These are phyloP conservation scores for Diutina neorugosa DNA, from an alignment of 1,139 yeast genomes.

Conservation along the genomic window DNA sequence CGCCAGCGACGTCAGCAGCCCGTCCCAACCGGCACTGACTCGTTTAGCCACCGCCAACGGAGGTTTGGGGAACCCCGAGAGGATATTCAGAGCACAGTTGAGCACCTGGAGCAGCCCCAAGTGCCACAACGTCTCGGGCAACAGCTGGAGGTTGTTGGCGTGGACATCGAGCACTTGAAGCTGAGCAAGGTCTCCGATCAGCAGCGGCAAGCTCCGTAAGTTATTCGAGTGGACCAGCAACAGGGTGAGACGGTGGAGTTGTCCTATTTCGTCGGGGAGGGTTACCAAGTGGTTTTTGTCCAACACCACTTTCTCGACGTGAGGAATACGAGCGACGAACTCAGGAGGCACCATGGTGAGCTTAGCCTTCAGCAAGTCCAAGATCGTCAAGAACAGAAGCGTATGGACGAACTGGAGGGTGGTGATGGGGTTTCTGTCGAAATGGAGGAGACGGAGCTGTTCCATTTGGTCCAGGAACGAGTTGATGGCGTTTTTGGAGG, in stretches of 20 bases:
- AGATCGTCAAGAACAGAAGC: slow-evolving; percentile 51
- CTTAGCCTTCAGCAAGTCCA: slow-evolving; percentile 75
- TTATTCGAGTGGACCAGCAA: slow-evolving; percentile 69
- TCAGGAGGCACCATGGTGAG: slow-evolving; percentile 60
- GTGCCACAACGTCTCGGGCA: slow-evolving; percentile 63
- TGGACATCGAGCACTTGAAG: slow-evolving; percentile 72
- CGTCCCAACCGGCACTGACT: slow-evolving; percentile 12
- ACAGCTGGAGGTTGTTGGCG: slow-evolving; percentile 63
- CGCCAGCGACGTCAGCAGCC: not conserved
- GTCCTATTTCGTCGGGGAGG: slow-evolving; percentile 60
- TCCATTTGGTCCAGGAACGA: slow-evolving; percentile 53
- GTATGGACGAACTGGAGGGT: slow-evolving; percentile 49
- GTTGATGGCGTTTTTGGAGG: slow-evolving; percentile 70
- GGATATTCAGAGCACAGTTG: slow-evolving; percentile 72
- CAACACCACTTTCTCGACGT: slow-evolving; percentile 61
- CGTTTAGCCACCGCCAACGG: slow-evolving; percentile 24
- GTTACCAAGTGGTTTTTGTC: slow-evolving; percentile 77
- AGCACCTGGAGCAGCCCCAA: slow-evolving; percentile 44
- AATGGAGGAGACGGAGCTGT: slow-evolving; percentile 38
- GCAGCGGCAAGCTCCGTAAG: slow-evolving; percentile 58
- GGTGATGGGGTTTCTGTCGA: slow-evolving; percentile 68
- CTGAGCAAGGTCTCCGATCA: slow-evolving; percentile 47
- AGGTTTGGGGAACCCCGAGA: slow-evolving; percentile 55
- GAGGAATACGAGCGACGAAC: slow-evolving; percentile 49
- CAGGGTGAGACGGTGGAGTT: slow-evolving; percentile 44